A percentile compares a stretch with the other conserved stretches of the same genome.
These are phyloP conservation scores for Suhomyces terraborum DNA, from an alignment of 1,139 yeast genomes.

Conservation along the genomic window DNA sequence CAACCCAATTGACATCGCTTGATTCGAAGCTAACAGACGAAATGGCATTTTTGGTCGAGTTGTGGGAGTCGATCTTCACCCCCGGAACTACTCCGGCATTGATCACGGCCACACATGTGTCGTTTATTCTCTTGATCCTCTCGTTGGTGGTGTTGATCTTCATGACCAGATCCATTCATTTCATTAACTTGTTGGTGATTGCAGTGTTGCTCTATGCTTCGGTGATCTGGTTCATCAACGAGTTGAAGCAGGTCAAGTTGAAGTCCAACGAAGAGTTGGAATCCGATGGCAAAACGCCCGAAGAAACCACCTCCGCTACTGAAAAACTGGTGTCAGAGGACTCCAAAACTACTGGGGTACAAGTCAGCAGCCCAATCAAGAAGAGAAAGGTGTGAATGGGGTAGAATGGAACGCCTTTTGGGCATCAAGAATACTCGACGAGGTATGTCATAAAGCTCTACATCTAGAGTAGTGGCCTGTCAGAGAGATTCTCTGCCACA, in stretches of 20 bases:
- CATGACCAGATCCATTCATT: constrained; percentile 73
- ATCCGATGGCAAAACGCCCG: constrained; percentile 3
- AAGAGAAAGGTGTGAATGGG: constrained; percentile 17
- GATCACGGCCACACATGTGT: constrained; percentile 73
- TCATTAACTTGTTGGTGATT: constrained; percentile 68
- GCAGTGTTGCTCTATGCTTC: constrained; percentile 74
- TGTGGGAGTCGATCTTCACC: constrained; percentile 91
- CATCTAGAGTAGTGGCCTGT: no score
- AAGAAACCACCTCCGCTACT: constrained; percentile 1
- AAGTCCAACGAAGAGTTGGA: constrained; percentile 42
- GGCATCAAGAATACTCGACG: neutral
- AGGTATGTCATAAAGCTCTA: no score
- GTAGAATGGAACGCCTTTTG: no score
- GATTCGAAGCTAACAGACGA: neutral
- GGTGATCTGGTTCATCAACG: constrained; percentile 85
- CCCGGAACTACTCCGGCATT: constrained; percentile 94
- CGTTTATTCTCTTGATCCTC: constrained; percentile 56
- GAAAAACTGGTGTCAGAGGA: neutral
- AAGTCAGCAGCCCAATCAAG: constrained; percentile 12
- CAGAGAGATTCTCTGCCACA: no score
- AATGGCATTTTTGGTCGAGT: constrained; percentile 57
- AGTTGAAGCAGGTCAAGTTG: constrained; percentile 57
- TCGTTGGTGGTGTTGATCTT: constrained; percentile 60
- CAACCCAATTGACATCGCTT: neutral
- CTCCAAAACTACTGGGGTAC: constrained; percentile 9